Evolutionary conservation across 2,329 filamentous ascomycete genomes (phyloP).

Genomic region (Coniochaeta hoffmannii): DNA sequence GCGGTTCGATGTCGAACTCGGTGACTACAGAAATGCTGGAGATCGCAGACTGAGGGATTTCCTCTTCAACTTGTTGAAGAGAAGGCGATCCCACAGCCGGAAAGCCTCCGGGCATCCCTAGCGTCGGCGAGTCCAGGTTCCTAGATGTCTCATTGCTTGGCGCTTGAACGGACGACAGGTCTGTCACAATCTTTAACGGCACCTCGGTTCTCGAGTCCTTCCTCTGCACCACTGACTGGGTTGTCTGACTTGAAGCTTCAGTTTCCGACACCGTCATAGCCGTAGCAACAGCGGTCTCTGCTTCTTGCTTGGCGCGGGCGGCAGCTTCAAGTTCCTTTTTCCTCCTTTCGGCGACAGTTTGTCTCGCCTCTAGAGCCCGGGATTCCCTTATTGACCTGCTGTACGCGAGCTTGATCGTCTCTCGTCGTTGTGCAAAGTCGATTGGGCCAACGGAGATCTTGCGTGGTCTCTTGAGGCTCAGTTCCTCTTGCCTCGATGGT

Average conservation of each 20-base stretch:
- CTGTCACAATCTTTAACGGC: conserved; percentile 9
- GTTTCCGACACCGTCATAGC: conserved; percentile 14
- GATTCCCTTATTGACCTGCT: conserved; percentile 74
- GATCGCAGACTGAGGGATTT: conserved; percentile 48
- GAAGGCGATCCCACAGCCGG: conserved; percentile 29
- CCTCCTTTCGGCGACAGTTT: conserved; percentile 45
- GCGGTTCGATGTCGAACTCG: conserved; percentile 67
- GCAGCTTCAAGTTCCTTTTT: conserved; percentile 42
- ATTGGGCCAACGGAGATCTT: conserved; percentile 64
- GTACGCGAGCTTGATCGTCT: conserved; percentile 78
- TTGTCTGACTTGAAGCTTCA: not conserved
- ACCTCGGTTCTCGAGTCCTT: conserved; percentile 4
- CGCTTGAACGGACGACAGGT: conserved; percentile 5
- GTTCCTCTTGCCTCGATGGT: conserved; percentile 16
- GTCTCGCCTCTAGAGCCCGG: conserved; percentile 51
- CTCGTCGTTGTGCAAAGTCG: conserved; percentile 75
- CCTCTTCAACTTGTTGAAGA: conserved; percentile 22
- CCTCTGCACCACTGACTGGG: not conserved
- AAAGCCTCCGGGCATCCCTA: conserved; percentile 60
- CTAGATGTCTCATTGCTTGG: conserved; percentile 4
- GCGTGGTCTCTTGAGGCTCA: conserved; percentile 30
- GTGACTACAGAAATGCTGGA: conserved; percentile 56
- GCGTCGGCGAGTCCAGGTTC: conserved; percentile 52
- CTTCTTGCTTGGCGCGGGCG: conserved; percentile 32
- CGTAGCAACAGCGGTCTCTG: conserved; percentile 23